Percentiles rank a stretch among this genome's conserved stretches.
Conservation (phyloP, 352 stramenopile genomes). For the Pythium brassicae region DNA sequence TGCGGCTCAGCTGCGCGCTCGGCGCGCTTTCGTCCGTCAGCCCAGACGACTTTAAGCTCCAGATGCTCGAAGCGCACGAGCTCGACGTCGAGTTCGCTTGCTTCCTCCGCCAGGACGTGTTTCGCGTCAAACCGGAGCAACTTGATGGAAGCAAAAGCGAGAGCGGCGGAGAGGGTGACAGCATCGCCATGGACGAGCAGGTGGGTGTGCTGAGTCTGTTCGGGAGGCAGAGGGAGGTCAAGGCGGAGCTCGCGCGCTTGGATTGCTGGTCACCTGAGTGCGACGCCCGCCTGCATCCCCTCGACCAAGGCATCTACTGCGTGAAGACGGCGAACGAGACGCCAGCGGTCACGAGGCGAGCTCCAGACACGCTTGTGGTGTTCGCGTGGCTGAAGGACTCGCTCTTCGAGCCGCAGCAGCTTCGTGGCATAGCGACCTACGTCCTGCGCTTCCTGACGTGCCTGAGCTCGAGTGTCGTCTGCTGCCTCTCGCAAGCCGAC, state of each 20-base stretch:
- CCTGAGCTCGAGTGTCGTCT: constrained; percentile 12
- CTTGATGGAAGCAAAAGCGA: neutral
- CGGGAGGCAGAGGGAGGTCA: constrained; percentile 53
- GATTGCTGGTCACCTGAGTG: constrained; percentile 43
- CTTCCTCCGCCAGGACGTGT: constrained; percentile 50
- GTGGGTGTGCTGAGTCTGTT: constrained; percentile 49
- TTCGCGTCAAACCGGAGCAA: constrained; percentile 6
- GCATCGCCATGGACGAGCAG: neutral
- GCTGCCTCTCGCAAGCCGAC: constrained; percentile 12
- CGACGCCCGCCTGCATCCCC: constrained; percentile 23
- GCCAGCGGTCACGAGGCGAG: neutral
- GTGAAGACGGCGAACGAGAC: neutral
- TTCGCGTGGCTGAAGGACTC: constrained; percentile 58
- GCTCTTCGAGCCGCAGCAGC: constrained; percentile 29
- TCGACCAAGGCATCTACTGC: constrained; percentile 63
- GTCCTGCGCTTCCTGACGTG: constrained; percentile 50
- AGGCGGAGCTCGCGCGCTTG: constrained; percentile 28
- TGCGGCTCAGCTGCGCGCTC: constrained; percentile 54
- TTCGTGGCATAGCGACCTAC: constrained; percentile 65
- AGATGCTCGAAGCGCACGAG: constrained; percentile 44
- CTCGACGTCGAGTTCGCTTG: constrained; percentile 65
- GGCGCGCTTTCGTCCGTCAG: constrained; percentile 44
- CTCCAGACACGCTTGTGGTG: constrained; percentile 24
- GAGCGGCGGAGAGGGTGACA: neutral
- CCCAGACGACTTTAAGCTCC: constrained; percentile 43